These are phyloP conservation scores for Fusarium acutatum DNA, from an alignment of 2,329 filamentous ascomycete genomes.

Conservation along the genomic window DNA sequence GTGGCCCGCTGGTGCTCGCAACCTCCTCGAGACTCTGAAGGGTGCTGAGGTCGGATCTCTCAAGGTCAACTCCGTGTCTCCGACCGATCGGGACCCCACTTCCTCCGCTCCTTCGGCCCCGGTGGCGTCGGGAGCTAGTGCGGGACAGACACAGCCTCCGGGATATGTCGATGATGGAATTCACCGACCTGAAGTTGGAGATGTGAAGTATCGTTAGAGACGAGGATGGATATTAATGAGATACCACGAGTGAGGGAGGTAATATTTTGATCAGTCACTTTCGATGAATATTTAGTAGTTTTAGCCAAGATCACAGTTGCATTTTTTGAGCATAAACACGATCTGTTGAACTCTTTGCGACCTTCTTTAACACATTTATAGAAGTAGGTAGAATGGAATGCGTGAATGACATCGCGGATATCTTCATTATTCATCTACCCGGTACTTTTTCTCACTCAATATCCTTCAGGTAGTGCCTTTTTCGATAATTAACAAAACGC, in stretches of 20 bases:
- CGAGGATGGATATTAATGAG: constrained; percentile 1
- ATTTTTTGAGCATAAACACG: neutral
- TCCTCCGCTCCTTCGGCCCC: constrained; percentile 15
- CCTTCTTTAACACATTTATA: too few relatives aligned
- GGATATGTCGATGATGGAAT: constrained; percentile 39
- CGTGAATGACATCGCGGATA: accelerated
- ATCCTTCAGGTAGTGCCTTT: too few relatives aligned
- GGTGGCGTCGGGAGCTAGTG: constrained; percentile 3
- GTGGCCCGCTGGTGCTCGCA: constrained; percentile 47
- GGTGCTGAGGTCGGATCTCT: constrained; percentile 45
- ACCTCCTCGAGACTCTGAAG: constrained; percentile 43
- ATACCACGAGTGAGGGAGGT: constrained; percentile 25
- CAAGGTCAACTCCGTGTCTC: constrained; percentile 18
- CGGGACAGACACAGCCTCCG: constrained; percentile 27
- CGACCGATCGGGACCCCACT: constrained; percentile 2
- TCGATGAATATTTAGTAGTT: neutral
- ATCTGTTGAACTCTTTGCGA: accelerated
- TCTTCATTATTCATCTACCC: too few relatives aligned
- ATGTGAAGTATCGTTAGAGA: constrained; percentile 37
- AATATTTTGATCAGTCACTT: neutral
- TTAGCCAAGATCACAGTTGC: neutral
- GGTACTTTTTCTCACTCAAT: too few relatives aligned
- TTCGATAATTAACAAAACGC: too few relatives aligned
- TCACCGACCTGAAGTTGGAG: constrained; percentile 35
- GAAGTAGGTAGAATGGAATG: neutral